These are phyloP conservation scores for Fusarium pseudograminearum DNA, from an alignment of 2,329 filamentous ascomycete genomes.

Conservation along the genomic window DNA sequence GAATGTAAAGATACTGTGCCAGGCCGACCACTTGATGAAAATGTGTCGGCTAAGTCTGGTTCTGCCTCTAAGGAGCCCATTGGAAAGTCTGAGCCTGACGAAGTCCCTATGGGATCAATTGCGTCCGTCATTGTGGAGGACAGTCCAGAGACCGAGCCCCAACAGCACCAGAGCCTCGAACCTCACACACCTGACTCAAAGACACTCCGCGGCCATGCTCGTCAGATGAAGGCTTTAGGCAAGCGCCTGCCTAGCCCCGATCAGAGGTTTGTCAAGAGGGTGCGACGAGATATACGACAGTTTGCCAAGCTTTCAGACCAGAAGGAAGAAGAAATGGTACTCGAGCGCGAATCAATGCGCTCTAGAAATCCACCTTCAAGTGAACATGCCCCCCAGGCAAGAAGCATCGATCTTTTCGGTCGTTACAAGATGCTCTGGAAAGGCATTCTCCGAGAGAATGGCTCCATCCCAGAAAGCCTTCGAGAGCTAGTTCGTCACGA, in stretches of 20 bases:
- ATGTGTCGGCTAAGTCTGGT: no score
- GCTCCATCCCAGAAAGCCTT: not conserved
- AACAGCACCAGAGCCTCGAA: not conserved
- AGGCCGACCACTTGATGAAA: no score
- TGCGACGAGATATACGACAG: accelerated
- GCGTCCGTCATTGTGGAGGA: not conserved
- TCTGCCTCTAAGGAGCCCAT: not conserved
- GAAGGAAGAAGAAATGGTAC: not conserved
- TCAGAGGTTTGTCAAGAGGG: accelerated
- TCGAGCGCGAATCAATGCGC: not conserved
- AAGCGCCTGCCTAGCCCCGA: accelerated
- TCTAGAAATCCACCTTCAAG: not conserved
- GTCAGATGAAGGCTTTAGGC: accelerated
- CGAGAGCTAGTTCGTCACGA: not conserved
- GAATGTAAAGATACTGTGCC: no score
- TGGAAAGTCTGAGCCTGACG: not conserved
- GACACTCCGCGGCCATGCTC: not conserved
- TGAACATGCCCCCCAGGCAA: not conserved
- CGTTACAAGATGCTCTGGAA: not conserved
- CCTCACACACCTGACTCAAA: not conserved
- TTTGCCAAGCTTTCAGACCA: not conserved
- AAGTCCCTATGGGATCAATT: not conserved
- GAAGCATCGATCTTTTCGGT: not conserved
- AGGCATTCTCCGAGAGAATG: accelerated
- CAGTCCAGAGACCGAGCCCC: not conserved